These are phyloP conservation scores for Boletus reticulatus DNA, from an alignment of 768 basidiomycete species.

Conservation along the genomic window DNA sequence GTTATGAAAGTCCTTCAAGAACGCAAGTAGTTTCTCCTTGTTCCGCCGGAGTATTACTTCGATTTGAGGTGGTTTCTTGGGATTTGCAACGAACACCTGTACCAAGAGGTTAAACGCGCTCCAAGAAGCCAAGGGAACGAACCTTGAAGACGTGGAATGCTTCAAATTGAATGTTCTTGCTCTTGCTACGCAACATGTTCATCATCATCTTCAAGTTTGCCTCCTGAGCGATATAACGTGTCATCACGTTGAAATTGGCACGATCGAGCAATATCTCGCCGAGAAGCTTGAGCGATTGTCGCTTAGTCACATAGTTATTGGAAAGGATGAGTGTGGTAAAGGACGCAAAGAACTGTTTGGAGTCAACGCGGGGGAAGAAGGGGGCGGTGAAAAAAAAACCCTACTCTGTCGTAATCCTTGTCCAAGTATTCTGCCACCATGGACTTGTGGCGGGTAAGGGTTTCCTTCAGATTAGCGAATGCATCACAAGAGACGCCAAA, in stretches of 20 bases:
- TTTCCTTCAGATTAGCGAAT: conserved; percentile 97
- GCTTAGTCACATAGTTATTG: conserved; percentile 98
- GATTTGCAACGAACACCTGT: conserved; percentile 97
- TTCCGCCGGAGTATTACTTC: conserved; percentile 88
- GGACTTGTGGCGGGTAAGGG: conserved; percentile 92
- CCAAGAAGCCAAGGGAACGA: conserved; percentile 14
- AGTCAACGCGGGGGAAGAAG: not conserved
- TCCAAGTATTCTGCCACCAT: conserved; percentile 98
- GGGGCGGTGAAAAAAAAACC: conserved; percentile 27
- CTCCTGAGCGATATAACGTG: conserved; percentile 92
- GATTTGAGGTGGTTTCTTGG: conserved; percentile 97
- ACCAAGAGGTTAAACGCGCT: not conserved
- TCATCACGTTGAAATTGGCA: conserved; percentile 99
- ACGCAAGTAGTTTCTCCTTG: conserved; percentile 87
- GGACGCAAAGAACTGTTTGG: conserved; percentile 84
- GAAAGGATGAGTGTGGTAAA: conserved; percentile 93
- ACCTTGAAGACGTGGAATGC: conserved; percentile 99
- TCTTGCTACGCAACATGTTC: conserved; percentile 97
- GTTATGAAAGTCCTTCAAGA: conserved; percentile 93
- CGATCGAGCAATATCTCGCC: conserved; percentile 98
- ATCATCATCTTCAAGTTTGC: conserved; percentile 99
- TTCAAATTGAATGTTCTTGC: conserved; percentile 99
- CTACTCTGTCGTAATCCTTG: conserved; percentile 92
- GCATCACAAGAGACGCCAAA: conserved; percentile 99
- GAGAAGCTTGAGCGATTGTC: conserved; percentile 95